Percentiles rank a stretch among this genome's conserved stretches.
Evolutionary conservation across 805 yeast genomes (phyloP).

Genomic region (Starmerella geochares): DNA sequence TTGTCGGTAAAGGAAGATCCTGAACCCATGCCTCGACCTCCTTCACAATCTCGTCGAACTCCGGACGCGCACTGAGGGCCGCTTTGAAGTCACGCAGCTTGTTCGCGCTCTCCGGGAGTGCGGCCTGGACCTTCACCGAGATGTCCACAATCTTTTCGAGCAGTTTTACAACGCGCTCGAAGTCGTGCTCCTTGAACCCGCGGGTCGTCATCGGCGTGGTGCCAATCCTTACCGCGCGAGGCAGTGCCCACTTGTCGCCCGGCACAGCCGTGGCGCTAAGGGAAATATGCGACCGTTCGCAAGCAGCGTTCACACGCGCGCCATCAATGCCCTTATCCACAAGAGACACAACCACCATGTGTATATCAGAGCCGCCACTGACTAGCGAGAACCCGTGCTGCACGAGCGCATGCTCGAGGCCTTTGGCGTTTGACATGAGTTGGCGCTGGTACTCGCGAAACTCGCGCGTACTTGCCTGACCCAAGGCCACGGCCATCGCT

Average conservation of each 20-base stretch:
- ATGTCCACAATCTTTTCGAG: conserved; percentile 67
- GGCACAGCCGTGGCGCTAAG: conserved; percentile 95
- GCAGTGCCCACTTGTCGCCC: conserved; percentile 92
- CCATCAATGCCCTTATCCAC: conserved; percentile 79
- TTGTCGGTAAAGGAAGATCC: conserved; percentile 2
- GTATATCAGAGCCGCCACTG: conserved; percentile 93
- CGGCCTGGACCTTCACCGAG: conserved; percentile 64
- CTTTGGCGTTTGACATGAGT: conserved; percentile 77
- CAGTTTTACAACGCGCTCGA: conserved; percentile 63
- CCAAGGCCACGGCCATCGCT: conserved; percentile 91
- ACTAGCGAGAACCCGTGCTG: conserved; percentile 69
- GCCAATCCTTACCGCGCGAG: conserved; percentile 94
- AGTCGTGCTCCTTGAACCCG: conserved; percentile 83
- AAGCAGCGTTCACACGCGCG: conserved; percentile 88
- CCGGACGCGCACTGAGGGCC: conserved; percentile 41
- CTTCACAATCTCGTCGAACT: conserved; percentile 23
- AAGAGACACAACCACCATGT: conserved; percentile 83
- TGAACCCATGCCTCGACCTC: conserved; percentile 25
- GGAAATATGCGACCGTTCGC: conserved; percentile 89
- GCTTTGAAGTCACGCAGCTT: conserved; percentile 92
- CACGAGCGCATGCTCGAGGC: conserved; percentile 64
- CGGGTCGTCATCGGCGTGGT: conserved; percentile 98
- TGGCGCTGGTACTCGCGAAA: conserved; percentile 80
- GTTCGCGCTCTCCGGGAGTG: conserved; percentile 83
- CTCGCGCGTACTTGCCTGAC: conserved; percentile 85